Percentiles rank a stretch among this genome's conserved stretches.
These are phyloP conservation scores for Exophiala mesophila DNA, from an alignment of 2,329 filamentous ascomycete species.

Conservation along the genomic window DNA sequence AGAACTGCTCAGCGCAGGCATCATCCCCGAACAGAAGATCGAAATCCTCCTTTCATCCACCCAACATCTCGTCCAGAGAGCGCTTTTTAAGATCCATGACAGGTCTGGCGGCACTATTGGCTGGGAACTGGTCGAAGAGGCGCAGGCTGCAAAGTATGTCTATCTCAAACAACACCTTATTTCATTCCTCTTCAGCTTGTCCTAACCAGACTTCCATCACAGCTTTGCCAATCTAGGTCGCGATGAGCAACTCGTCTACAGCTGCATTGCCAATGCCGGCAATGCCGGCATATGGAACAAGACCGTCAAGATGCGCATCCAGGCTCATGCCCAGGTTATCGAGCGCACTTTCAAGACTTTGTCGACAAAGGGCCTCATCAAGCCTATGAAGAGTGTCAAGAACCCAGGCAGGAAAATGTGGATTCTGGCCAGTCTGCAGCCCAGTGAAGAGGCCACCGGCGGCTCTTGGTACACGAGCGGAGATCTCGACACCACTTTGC, in stretches of 20 bases:
- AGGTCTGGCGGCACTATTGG: conserved; percentile 37
- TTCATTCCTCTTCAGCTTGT: background rate
- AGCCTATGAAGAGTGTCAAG: conserved; percentile 86
- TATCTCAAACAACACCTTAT: no score
- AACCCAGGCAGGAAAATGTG: conserved; percentile 91
- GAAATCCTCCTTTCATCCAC: conserved; percentile 40
- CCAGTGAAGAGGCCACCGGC: conserved; percentile 84
- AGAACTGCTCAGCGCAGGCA: conserved; percentile 39
- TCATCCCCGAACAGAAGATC: conserved; percentile 42
- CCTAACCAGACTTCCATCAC: background rate
- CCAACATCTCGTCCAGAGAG: conserved; percentile 42
- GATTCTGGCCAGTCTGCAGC: conserved; percentile 79
- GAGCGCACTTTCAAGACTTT: conserved; percentile 79
- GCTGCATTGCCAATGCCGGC: conserved; percentile 79
- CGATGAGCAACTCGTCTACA: conserved; percentile 77
- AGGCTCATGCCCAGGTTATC: conserved; percentile 78
- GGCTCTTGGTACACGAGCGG: conserved; percentile 94
- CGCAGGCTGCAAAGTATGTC: conserved; percentile 47
- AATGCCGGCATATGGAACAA: conserved; percentile 87
- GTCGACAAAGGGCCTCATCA: conserved; percentile 75
- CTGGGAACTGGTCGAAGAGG: conserved; percentile 45
- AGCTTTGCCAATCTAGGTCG: conserved; percentile 39
- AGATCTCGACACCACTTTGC: conserved; percentile 82
- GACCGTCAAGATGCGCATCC: conserved; percentile 71
- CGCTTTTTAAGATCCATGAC: conserved; percentile 43